Evolutionary conservation across 1,284 basidiomycete species (phyloP).

Genomic region (Salmacisia buchloeana): DNA sequence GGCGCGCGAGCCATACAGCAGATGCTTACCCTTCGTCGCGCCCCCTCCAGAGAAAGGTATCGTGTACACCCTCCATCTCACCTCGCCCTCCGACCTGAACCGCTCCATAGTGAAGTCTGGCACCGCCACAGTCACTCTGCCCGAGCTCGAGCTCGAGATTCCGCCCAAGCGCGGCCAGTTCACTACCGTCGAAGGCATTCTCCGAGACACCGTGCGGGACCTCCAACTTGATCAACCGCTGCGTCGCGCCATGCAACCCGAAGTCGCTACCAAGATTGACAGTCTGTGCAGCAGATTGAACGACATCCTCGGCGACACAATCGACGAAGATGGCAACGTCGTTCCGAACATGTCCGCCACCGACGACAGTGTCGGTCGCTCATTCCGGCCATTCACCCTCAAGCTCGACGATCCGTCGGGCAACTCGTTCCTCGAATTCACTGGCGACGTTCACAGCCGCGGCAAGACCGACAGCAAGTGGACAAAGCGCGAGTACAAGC

Average conservation of each 20-base stretch:
- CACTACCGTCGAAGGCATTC: constrained; percentile 88
- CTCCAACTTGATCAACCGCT: constrained; percentile 78
- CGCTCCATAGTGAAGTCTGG: constrained; percentile 90
- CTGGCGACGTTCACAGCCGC: constrained; percentile 30
- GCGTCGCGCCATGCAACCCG: constrained; percentile 74
- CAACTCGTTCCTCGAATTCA: constrained; percentile 68
- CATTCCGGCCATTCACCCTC: constrained; percentile 73
- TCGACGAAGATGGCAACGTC: background rate
- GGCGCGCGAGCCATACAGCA: background rate
- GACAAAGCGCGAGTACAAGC: constrained; percentile 79
- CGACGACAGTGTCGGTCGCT: constrained; percentile 32
- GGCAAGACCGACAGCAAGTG: constrained; percentile 79
- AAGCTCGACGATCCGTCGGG: constrained; percentile 88
- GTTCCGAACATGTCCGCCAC: background rate
- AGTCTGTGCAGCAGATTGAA: constrained; percentile 65
- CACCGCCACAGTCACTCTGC: constrained; percentile 73
- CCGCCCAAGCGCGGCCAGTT: constrained; percentile 78
- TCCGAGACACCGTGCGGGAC: constrained; percentile 79
- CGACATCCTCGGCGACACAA: constrained; percentile 64
- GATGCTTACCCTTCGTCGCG: background rate
- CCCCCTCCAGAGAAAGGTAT: constrained; percentile 51
- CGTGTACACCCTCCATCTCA: constrained; percentile 74
- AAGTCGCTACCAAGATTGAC: constrained; percentile 72
- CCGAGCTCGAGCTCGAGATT: constrained; percentile 85
- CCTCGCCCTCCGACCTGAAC: constrained; percentile 69